phyloP scores from a whole-genome alignment of 75 land plant genomes.

The Cunninghamia lanceolata region DNA sequence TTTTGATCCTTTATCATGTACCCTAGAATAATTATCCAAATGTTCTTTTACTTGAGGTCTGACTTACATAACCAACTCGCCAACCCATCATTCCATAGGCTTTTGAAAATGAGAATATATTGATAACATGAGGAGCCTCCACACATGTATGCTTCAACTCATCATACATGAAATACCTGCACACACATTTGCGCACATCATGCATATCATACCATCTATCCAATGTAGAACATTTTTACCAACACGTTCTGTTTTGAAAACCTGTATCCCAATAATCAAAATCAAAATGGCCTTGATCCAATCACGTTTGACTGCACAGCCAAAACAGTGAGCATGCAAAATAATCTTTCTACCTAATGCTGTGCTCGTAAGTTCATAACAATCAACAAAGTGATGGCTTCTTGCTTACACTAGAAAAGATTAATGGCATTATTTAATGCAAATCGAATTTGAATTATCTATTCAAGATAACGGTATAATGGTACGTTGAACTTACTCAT shows the following conservation, averaged over 20 bases:
- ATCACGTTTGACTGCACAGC: not conserved
- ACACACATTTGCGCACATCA: slow-evolving; percentile 7
- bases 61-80: slow-evolving; percentile 98
- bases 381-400: not conserved
- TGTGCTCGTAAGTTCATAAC: not conserved
- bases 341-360: not conserved
- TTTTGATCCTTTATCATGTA: not conserved
- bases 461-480: not conserved
- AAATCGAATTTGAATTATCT: not conserved
- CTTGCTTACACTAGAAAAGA: not conserved
- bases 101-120: slow-evolving; percentile 95
- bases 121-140: slow-evolving; percentile 81
- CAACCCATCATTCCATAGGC: slow-evolving; percentile 99
- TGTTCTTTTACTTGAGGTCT: not conserved
- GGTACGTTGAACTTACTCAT: slow-evolving; percentile 68
- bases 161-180: slow-evolving; percentile 97
- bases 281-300: slow-evolving; percentile 1
- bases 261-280: slow-evolving; percentile 5
- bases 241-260: not conserved
- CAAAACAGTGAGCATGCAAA: not conserved
- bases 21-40: not conserved
- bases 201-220: not conserved
- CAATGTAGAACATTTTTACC: not conserved
- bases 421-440: not conserved
- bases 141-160: slow-evolving; percentile 72